These are phyloP conservation scores for Anthoceros angustus DNA, from an alignment of 225 moss, liverwort and hornwort genomes.

Conservation along the genomic window DNA sequence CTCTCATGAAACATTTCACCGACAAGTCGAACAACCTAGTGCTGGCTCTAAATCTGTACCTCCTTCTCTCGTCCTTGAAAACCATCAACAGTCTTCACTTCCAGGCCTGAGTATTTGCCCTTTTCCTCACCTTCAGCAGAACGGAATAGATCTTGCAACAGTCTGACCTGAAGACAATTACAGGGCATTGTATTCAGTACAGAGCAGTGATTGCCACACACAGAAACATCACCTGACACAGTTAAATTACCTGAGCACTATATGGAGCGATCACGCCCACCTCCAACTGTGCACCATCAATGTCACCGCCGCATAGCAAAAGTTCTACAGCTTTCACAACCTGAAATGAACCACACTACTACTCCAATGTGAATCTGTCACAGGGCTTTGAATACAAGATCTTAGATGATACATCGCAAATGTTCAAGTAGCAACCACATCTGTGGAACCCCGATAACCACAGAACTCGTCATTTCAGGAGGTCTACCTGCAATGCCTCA, in stretches of 20 bases:
- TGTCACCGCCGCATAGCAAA: conserved; percentile 28
- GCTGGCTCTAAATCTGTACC: conserved; percentile 14
- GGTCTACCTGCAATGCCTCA: conserved; percentile 37
- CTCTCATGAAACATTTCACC: too few relatives aligned
- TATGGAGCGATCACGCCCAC: conserved; percentile 83
- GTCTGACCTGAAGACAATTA: conserved; percentile 36
- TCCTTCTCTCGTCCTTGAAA: conserved; percentile 94
- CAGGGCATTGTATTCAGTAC: not conserved
- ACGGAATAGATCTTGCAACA: conserved; percentile 50
- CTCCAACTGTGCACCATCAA: conserved; percentile 26
- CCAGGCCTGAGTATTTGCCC: conserved; percentile 38
- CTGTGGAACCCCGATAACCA: not conserved
- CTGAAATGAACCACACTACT: conserved; percentile 4
- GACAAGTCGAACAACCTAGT: too few relatives aligned
- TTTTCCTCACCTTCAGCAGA: conserved; percentile 33
- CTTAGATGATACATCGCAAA: too few relatives aligned
- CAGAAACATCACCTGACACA: not conserved
- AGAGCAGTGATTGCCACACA: not conserved
- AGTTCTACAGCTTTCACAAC: conserved; percentile 40
- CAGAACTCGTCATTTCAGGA: too few relatives aligned
- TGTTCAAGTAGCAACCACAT: not conserved
- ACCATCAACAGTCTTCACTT: conserved; percentile 83
- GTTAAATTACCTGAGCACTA: conserved; percentile 47
- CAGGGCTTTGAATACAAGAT: too few relatives aligned
- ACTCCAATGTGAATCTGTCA: not conserved